A percentile compares a stretch with the other conserved stretches of the same genome.
These are phyloP conservation scores for Wickerhamiella dianesei DNA, from an alignment of 805 yeast species.

Conservation along the genomic window DNA sequence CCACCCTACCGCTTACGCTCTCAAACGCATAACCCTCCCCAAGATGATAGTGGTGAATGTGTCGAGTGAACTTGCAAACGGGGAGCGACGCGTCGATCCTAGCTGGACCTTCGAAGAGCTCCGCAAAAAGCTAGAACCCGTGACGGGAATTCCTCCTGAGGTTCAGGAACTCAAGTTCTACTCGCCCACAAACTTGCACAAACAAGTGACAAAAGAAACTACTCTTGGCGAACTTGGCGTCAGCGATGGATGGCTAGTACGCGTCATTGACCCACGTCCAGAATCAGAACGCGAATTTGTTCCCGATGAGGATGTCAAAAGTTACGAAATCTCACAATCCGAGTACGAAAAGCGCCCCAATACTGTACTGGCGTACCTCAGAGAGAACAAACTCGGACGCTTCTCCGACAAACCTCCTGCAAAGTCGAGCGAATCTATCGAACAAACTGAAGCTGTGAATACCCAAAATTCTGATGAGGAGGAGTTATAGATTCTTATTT, in stretches of 20 bases:
- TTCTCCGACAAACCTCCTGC: constrained; percentile 40
- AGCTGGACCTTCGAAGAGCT: constrained; percentile 46
- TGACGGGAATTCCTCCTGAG: constrained; percentile 60
- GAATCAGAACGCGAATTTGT: constrained; percentile 23
- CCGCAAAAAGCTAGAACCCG: constrained; percentile 42
- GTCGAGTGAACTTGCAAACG: constrained; percentile 52
- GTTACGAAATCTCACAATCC: constrained; percentile 39
- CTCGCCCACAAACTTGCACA: constrained; percentile 13
- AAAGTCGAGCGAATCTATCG: constrained; percentile 8
- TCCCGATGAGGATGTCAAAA: constrained; percentile 26
- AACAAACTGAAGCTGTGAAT: not conserved
- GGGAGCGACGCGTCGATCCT: constrained; percentile 53
- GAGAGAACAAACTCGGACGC: constrained; percentile 51
- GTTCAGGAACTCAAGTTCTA: constrained; percentile 30
- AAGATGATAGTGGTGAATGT: constrained; percentile 10
- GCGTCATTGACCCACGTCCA: constrained; percentile 33
- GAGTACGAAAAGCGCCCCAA: constrained; percentile 48
- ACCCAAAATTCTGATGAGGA: not conserved
- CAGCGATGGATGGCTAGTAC: constrained; percentile 33
- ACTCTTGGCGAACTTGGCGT: constrained; percentile 19
- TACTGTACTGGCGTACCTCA: constrained; percentile 69
- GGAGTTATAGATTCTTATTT: not conserved
- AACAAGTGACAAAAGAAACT: not conserved
- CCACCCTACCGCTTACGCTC: too few relatives aligned
- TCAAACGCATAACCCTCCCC: not conserved